Evolutionary conservation across 2,329 filamentous ascomycete genomes (phyloP).

Genomic region (Xylariaceae sp.): DNA sequence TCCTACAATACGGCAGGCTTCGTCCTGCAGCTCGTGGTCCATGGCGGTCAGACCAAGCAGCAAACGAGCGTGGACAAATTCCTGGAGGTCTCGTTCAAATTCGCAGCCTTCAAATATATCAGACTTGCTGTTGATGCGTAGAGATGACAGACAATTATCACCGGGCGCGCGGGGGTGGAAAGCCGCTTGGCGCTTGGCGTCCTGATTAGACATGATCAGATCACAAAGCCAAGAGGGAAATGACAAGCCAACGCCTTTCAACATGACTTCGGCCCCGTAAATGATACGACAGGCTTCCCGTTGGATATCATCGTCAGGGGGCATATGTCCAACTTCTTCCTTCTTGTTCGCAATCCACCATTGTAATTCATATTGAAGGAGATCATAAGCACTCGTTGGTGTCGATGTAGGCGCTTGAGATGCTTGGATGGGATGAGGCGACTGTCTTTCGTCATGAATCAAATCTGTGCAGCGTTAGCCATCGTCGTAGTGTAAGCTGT

Average conservation of each 20-base stretch:
- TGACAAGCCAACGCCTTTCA: constrained; percentile 38
- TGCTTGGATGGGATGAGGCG: constrained; percentile 53
- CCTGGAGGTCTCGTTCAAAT: constrained; percentile 52
- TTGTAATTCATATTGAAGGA: constrained; percentile 57
- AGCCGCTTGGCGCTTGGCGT: constrained; percentile 42
- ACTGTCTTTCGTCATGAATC: constrained; percentile 61
- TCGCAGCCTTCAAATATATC: constrained; percentile 57
- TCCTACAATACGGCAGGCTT: constrained; percentile 57
- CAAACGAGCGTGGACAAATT: constrained; percentile 50
- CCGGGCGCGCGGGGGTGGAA: constrained; percentile 46
- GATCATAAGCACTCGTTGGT: constrained; percentile 58
- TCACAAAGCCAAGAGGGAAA: constrained; percentile 56
- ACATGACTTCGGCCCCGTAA: constrained; percentile 51
- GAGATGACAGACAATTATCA: constrained; percentile 46
- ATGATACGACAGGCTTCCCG: constrained; percentile 60
- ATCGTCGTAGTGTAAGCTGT: constrained; percentile 14
- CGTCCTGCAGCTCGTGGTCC: constrained; percentile 58
- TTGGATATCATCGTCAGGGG: constrained; percentile 53
- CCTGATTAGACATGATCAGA: constrained; percentile 50
- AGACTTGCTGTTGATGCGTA: constrained; percentile 58
- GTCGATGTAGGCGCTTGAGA: constrained; percentile 42
- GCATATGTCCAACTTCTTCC: constrained; percentile 39
- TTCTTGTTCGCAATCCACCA: constrained; percentile 48
- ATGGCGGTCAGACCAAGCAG: constrained; percentile 58
- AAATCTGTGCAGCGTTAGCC: constrained; percentile 45